Percentiles rank a stretch among this genome's conserved stretches.
Conservation (phyloP, 2,329 filamentous ascomycete species). For the Colletotrichum godetiae region DNA sequence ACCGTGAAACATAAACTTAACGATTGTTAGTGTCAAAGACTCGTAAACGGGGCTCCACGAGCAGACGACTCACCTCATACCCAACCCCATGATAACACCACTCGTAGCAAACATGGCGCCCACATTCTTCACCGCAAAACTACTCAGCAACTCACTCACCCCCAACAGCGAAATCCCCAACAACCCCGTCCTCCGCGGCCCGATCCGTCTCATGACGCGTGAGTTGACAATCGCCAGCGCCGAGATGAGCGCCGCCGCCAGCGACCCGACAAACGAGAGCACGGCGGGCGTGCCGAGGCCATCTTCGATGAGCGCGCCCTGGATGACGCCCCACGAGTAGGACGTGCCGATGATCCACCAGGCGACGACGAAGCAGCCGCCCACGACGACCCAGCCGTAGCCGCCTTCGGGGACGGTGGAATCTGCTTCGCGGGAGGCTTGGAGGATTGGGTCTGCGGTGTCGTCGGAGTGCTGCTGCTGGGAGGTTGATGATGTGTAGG, state of each 20-base stretch:
- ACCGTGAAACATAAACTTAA: slow-evolving; percentile 27
- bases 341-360: slow-evolving; percentile 69
- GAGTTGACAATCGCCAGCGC: slow-evolving; percentile 64
- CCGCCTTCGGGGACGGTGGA: slow-evolving; percentile 63
- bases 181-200: slow-evolving; percentile 57
- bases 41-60: neutral
- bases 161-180: slow-evolving; percentile 63
- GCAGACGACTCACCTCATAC: slow-evolving; percentile 39
- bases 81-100: slow-evolving; percentile 46
- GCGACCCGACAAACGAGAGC: slow-evolving; percentile 68
- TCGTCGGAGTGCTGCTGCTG: neutral
- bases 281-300: slow-evolving; percentile 61
- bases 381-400: slow-evolving; percentile 67
- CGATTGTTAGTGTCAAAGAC: neutral
- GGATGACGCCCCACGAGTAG: slow-evolving; percentile 71
- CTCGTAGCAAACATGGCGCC: slow-evolving; percentile 49
- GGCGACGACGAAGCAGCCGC: slow-evolving; percentile 59
- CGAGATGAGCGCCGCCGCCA: slow-evolving; percentile 62
- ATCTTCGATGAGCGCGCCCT: slow-evolving; percentile 64
- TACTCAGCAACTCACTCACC: slow-evolving; percentile 57
- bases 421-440: slow-evolving; percentile 57
- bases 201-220: slow-evolving; percentile 61
- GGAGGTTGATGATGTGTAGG: neutral
- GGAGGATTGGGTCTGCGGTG: slow-evolving; percentile 42
- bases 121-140: slow-evolving; percentile 48